Conservation (phyloP, 768 basidiomycete genomes). For the Suillus americanus region DNA sequence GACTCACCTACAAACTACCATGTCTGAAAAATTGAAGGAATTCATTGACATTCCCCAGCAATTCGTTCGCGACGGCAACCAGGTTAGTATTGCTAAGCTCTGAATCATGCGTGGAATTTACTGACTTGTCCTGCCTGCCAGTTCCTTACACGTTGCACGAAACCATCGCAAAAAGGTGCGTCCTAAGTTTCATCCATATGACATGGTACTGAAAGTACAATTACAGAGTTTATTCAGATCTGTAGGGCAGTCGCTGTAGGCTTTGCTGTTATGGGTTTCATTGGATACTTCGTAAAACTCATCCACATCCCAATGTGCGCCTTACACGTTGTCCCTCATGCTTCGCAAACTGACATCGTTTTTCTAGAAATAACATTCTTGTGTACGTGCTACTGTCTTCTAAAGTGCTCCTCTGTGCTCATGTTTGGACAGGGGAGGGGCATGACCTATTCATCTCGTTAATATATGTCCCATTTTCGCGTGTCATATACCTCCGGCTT, state of each 20-base stretch:
- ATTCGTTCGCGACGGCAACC: slow-evolving; percentile 90
- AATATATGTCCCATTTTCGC: slow-evolving; percentile 7
- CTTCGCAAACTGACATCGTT: slow-evolving; percentile 15
- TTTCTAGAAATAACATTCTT: slow-evolving; percentile 87
- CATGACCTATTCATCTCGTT: slow-evolving; percentile 42
- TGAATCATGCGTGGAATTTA: not conserved
- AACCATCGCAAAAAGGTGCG: slow-evolving; percentile 92
- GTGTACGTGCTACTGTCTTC: slow-evolving; percentile 64
- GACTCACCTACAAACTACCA: slow-evolving; percentile 37
- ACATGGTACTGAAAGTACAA: slow-evolving; percentile 6
- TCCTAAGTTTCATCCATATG: slow-evolving; percentile 4
- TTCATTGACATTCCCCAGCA: slow-evolving; percentile 90
- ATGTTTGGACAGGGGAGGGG: slow-evolving; percentile 63
- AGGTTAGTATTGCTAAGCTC: slow-evolving; percentile 50
- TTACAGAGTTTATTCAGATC: slow-evolving; percentile 88
- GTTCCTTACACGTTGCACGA: slow-evolving; percentile 98
- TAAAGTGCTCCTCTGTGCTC: slow-evolving; percentile 12
- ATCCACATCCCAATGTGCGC: slow-evolving; percentile 98
- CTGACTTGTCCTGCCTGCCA: slow-evolving; percentile 32
- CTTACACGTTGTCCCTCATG: slow-evolving; percentile 4
- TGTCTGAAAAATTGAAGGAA: slow-evolving; percentile 91
- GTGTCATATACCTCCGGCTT: slow-evolving; percentile 15
- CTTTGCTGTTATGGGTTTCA: slow-evolving; percentile 99
- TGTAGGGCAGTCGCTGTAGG: slow-evolving; percentile 96
- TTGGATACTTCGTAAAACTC: slow-evolving; percentile 97